Base-by-base conservation (phyloP, 2,329 filamentous ascomycete species). In the Pseudocercospora eumusae region DNA sequence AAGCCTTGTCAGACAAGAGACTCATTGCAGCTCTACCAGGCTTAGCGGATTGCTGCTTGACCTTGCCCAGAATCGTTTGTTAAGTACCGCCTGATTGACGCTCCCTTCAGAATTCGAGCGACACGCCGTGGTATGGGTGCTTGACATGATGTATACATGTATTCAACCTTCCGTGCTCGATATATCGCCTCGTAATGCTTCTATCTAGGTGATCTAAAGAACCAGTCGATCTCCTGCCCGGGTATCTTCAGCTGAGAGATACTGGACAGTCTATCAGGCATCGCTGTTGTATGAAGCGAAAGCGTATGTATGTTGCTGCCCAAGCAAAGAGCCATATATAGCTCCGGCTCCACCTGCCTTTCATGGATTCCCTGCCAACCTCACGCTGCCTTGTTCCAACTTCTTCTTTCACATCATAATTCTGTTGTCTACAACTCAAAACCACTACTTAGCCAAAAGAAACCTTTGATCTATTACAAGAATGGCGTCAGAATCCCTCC, bases 401-500 rank as follows among this genome's bases (percentile, higher is more conserved):
- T 52, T 52, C 15, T 52, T 25, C 25, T 31, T 52, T 25, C 21
- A n/a, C n/a, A n/a, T n/a, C n/a, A n/a, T n/a, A n/a, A n/a, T n/a
- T n/a, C n/a, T n/a, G n/a, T n/a, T n/a, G n/a, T 25, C 23, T 18
- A 25, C 11, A n/a, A 8, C n/a, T 11, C 4, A 23, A 15, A n/a
- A 49, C 13, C 11, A 55, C 31, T 10, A 50, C 44, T 21, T 21
- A 6, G 3, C 18, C 18, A 44, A 23, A n/a, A 36, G 9, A 28
- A 25, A 57, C 36, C 23, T n/a, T 11, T 15, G 3, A n/a, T 4
- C 31, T 10, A 28, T 7, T 11, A 0, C 47, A n/a, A 28, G 1
- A 52, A 52, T 52, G 47, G 47, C 47, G 10, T 52, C 25, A 1
- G 47, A 52, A 11, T 25, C 47, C 36, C 64, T 70, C 9, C 54